These are phyloP conservation scores for Tothia fuscella DNA, from an alignment of 2,329 filamentous ascomycete species.

Conservation along the genomic window DNA sequence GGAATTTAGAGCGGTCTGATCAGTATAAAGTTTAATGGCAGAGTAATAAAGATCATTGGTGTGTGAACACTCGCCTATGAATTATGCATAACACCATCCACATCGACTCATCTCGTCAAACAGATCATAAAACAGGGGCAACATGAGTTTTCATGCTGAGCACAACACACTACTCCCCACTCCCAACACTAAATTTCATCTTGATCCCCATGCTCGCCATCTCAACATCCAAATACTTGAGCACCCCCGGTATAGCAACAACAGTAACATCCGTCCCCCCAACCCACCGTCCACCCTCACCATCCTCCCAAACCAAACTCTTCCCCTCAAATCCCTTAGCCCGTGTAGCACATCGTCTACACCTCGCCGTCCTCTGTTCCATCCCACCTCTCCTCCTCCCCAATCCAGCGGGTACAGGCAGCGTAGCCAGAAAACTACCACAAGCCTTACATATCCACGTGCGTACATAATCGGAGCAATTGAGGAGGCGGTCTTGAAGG, in stretches of 20 bases:
- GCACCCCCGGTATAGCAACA: slow-evolving; percentile 82
- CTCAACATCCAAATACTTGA: slow-evolving; percentile 91
- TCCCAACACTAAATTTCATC: slow-evolving; percentile 72
- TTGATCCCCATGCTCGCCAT: slow-evolving; percentile 92
- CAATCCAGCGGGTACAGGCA: slow-evolving; percentile 53
- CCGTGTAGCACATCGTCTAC: slow-evolving; percentile 30
- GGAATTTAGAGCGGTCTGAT: too few species aligned
- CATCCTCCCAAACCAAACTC: slow-evolving; percentile 77
- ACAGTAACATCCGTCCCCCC: slow-evolving; percentile 85
- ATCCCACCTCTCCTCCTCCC: slow-evolving; percentile 16
- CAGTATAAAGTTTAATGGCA: too few species aligned
- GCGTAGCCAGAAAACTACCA: slow-evolving; percentile 80
- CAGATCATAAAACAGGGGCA: too few species aligned
- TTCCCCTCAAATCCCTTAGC: slow-evolving; percentile 41
- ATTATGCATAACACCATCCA: too few species aligned
- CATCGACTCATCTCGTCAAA: too few species aligned
- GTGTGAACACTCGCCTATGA: too few species aligned
- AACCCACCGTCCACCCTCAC: slow-evolving; percentile 67
- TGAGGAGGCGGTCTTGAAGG: slow-evolving; percentile 88
- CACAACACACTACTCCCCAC: slow-evolving; percentile 4
- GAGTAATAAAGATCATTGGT: too few species aligned
- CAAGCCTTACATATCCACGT: slow-evolving; percentile 84
- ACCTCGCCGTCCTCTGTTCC: slow-evolving; percentile 18
- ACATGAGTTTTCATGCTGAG: too few species aligned
- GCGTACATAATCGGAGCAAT: slow-evolving; percentile 87